Evolutionary conservation across 352 stramenopile species (phyloP).

Genomic region (Phytophthora sojae): DNA sequence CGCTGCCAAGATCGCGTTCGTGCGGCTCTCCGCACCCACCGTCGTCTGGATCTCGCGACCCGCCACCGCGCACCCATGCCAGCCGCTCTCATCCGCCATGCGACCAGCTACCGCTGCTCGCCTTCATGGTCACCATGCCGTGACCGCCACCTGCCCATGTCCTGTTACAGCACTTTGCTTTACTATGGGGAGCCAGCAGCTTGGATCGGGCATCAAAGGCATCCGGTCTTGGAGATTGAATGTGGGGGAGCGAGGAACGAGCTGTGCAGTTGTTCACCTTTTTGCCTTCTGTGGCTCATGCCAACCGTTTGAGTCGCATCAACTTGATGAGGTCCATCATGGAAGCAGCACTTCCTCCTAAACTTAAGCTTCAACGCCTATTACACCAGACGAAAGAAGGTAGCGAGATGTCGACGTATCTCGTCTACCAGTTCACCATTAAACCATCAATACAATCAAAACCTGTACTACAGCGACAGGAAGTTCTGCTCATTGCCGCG

Average conservation of each 20-base stretch:
- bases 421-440: slow-evolving; percentile 1
- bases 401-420: not conserved
- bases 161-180: not conserved
- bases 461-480: slow-evolving; percentile 12
- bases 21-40: no score
- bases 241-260: not conserved
- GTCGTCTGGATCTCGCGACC: no score
- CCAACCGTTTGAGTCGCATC: not conserved
- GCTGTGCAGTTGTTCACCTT: not conserved
- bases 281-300: not conserved
- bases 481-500: slow-evolving; percentile 1
- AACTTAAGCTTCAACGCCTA: no score
- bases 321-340: not conserved
- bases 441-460: slow-evolving; percentile 30
- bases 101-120: no score
- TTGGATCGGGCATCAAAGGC: no score
- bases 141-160: no score
- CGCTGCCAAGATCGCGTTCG: no score
- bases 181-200: not conserved
- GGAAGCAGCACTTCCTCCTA: no score
- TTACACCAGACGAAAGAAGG: not conserved
- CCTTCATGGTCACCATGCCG: no score
- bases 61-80: no score
- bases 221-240: not conserved
- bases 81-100: no score